Evolutionary conservation across 306 rosid species (phyloP).

Genomic region (Glycyrrhiza uralensis): DNA sequence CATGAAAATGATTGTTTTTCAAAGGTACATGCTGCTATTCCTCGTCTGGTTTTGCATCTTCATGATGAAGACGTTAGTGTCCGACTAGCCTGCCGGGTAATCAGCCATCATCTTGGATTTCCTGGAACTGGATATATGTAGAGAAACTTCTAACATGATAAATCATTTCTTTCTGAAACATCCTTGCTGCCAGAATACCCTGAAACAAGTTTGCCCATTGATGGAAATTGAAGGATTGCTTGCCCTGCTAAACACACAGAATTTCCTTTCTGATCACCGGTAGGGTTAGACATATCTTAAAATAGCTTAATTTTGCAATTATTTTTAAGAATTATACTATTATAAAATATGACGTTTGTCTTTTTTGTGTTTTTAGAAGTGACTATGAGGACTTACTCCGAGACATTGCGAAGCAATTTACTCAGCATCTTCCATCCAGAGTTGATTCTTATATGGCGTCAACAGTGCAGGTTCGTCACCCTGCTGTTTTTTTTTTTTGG

Average conservation of each 20-base stretch:
- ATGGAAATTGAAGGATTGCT: conserved; percentile 64
- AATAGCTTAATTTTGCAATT: conserved; percentile 14
- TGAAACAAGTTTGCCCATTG: conserved; percentile 63
- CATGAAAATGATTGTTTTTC: conserved; percentile 11
- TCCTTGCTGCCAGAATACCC: conserved; percentile 51
- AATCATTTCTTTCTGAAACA: neutral
- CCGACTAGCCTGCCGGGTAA: conserved; percentile 95
- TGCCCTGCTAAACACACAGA: conserved; percentile 49
- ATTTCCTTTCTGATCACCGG: conserved; percentile 90
- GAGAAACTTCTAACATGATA: conserved; percentile 18
- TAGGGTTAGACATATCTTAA: conserved; percentile 29
- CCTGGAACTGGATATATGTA: conserved; percentile 3
- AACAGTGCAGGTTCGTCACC: conserved; percentile 61
- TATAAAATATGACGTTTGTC: neutral
- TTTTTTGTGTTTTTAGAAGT: conserved; percentile 47
- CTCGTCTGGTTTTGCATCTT: conserved; percentile 86
- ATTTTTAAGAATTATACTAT: neutral
- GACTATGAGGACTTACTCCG: conserved; percentile 81
- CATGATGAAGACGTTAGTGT: conserved; percentile 75
- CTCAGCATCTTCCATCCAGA: conserved; percentile 73
- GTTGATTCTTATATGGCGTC: conserved; percentile 79
- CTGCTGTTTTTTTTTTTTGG: neutral
- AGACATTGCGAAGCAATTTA: conserved; percentile 73
- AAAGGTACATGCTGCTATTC: conserved; percentile 82
- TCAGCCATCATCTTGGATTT: conserved; percentile 28